These are phyloP conservation scores for Colletotrichum scovillei DNA, from an alignment of 2,329 filamentous ascomycete species.

Conservation along the genomic window DNA sequence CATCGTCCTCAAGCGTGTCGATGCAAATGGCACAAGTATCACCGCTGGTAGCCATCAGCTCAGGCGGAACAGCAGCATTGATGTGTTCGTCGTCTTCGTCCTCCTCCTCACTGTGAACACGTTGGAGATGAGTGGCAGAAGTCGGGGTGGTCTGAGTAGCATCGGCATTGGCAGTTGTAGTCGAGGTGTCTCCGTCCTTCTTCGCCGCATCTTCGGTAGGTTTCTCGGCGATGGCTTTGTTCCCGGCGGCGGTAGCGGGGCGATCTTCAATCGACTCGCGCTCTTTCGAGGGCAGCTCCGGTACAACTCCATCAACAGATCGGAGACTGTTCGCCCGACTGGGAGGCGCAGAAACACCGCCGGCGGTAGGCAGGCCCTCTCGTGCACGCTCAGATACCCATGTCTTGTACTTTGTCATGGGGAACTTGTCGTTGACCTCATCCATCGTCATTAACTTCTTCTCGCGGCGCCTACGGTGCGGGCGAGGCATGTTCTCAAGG, in stretches of 20 bases:
- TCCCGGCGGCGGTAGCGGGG: conserved; percentile 15
- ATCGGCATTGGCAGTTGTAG: background rate
- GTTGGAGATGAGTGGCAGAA: conserved; percentile 46
- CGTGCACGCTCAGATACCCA: conserved; percentile 89
- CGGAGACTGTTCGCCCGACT: conserved; percentile 81
- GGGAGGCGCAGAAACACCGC: conserved; percentile 81
- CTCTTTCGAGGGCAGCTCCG: conserved; percentile 49
- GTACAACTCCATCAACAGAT: conserved; percentile 68
- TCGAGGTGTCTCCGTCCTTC: conserved; percentile 26
- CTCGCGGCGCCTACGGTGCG: conserved; percentile 87
- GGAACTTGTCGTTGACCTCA: conserved; percentile 97
- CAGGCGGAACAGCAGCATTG: conserved; percentile 82
- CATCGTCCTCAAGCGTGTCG: conserved; percentile 92
- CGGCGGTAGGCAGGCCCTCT: conserved; percentile 84
- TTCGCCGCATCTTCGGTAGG: conserved; percentile 7
- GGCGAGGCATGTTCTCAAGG: conserved; percentile 83
- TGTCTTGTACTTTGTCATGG: conserved; percentile 94
- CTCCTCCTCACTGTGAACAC: conserved; percentile 62
- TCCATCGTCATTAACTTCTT: conserved; percentile 99
- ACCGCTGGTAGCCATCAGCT: conserved; percentile 83
- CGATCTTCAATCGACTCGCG: conserved; percentile 55
- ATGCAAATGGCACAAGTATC: conserved; percentile 98
- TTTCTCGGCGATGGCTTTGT: conserved; percentile 27
- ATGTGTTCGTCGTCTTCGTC: conserved; percentile 84
- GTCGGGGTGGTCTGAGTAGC: conserved; percentile 19